Conservation (phyloP, 176 grass and related monocot genomes). For the Panicum miliaceum region DNA sequence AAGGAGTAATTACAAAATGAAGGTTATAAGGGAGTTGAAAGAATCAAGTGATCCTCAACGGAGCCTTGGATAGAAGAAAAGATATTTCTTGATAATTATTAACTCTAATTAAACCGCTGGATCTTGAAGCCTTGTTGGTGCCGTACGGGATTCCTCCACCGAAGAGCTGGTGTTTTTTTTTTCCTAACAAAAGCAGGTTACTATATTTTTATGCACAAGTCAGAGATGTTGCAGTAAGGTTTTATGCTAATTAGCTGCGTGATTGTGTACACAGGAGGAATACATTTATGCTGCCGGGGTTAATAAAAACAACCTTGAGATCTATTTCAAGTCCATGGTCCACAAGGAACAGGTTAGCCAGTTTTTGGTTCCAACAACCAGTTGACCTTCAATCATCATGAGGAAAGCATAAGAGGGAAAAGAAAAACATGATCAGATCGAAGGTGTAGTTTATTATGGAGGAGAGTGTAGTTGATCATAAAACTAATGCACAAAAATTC, state of each 20-base stretch:
- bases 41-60: background rate
- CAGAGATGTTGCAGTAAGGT: slow-evolving; percentile 20
- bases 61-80: background rate
- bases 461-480: slow-evolving; percentile 37
- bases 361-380: slow-evolving; percentile 61
- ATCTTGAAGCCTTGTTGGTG: background rate
- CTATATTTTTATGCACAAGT: slow-evolving; percentile 14
- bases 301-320: slow-evolving; percentile 52
- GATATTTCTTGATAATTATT: background rate
- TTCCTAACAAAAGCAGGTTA: background rate
- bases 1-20: background rate
- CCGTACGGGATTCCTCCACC: slow-evolving; percentile 1
- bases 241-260: slow-evolving; percentile 30
- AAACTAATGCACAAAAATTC: background rate
- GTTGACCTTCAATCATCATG: slow-evolving; percentile 68
- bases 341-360: slow-evolving; percentile 36
- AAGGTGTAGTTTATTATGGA: slow-evolving; percentile 13
- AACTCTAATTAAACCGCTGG: background rate
- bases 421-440: slow-evolving; percentile 45
- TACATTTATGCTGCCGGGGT: slow-evolving; percentile 23
- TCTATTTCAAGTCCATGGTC: slow-evolving; percentile 54
- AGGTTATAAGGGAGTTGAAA: background rate
- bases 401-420: background rate
- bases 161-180: background rate
- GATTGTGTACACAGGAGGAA: slow-evolving; percentile 9